Conservation (phyloP, 306 rosid species). For the Erythrophleum fordii region DNA sequence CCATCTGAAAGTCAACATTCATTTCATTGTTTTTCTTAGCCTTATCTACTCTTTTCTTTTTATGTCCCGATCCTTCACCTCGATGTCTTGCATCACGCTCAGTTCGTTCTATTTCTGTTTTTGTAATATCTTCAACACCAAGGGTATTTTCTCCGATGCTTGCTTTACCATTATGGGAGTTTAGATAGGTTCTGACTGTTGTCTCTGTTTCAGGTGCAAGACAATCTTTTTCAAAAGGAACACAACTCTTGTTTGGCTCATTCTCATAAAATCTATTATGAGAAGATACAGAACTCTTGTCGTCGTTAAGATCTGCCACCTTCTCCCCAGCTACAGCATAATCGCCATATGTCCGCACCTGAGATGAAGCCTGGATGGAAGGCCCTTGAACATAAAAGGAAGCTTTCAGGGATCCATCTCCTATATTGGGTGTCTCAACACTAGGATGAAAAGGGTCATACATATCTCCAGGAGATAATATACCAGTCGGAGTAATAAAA, state of each 20-base stretch:
- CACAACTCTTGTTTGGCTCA: constrained; percentile 46
- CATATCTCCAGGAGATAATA: constrained; percentile 59
- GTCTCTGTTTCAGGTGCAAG: constrained; percentile 61
- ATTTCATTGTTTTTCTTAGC: constrained; percentile 50
- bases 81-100: constrained; percentile 47
- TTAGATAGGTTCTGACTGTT: constrained; percentile 57
- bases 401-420: constrained; percentile 62
- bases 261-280: constrained; percentile 61
- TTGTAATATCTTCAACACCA: constrained; percentile 43
- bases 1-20: constrained; percentile 53
- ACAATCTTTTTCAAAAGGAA: constrained; percentile 53
- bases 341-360: constrained; percentile 44
- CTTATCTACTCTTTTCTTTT: constrained; percentile 54
- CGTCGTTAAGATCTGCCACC: constrained; percentile 60
- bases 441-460: constrained; percentile 78
- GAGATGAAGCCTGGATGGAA: constrained; percentile 48
- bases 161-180: constrained; percentile 52
- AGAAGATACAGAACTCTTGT: constrained; percentile 80
- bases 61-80: constrained; percentile 53
- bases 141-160: constrained; percentile 44
- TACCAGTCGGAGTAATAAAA: constrained; percentile 61
- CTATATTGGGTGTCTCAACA: constrained; percentile 74
- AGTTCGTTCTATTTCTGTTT: constrained; percentile 37
- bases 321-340: constrained; percentile 55
- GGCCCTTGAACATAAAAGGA: constrained; percentile 58